Base-by-base conservation (phyloP, 352 stramenopile genomes). In the Globisporangium ultimum region DNA sequence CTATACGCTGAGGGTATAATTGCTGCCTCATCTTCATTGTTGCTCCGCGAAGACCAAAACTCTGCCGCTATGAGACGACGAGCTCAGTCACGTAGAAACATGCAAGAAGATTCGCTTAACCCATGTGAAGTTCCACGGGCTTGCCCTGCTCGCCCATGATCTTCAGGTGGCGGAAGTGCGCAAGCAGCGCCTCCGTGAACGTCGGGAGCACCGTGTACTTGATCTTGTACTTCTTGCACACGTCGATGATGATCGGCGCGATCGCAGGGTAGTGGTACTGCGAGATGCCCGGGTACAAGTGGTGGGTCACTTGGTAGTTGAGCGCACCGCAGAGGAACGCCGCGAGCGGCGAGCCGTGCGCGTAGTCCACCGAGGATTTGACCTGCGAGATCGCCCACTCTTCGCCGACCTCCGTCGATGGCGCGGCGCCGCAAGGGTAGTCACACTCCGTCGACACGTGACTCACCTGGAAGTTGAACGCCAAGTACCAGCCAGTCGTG, bases 291-390 rank as follows among this genome's bases (percentile, higher is more conserved):
- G 82, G 97, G 91, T 92, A 95, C 48, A 95, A 67, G 72, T 95
- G 86, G 71, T 95, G 85, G 61, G 97, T 97, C 64, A 98, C 92
- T 71, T 99, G 96, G 71, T 99, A 98, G 78, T 99, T 99, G 17
- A 99, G 80, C 60, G 88, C 97, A 59, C 95, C 96, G 38, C 93
- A 84, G n/a, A 97, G 70, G 75, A 98, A 98, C 48, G 97, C 88
- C 54, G 88, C 90, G 21, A 97, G 14, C 43, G 68, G 63, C 60
- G 78, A 95, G 49, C 79, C 73, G 60, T 96, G 80, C 47, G 69
- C 77, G 75, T 98, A 98, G 71, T 98, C 96, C 52, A 98, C 95
- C 51, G 86, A 95, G 48, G 95, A 97, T 77, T 97, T 96, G 61
- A 98, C 81, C 75, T 98, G 95, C 55, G 87, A 90, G 48, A 94